phyloP scores from a whole-genome alignment of 805 yeast genomes.

The Saccharomycopsis amapae region DNA sequence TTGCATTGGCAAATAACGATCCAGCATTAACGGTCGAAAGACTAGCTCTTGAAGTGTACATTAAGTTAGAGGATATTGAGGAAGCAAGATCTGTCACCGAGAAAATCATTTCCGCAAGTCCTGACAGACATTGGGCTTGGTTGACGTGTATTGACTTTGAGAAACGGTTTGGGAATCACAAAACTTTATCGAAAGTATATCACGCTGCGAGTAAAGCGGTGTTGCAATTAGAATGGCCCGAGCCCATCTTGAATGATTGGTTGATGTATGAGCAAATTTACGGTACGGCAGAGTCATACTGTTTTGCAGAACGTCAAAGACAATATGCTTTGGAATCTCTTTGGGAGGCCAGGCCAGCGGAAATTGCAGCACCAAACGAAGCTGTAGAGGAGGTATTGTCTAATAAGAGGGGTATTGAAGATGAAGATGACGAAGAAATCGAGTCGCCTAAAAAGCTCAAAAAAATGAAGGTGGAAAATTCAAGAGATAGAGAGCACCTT shows the following conservation, averaged over 20 bases:
- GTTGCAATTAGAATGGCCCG: slow-evolving; percentile 4
- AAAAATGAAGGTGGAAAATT: slow-evolving; percentile 17
- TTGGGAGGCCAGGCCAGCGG: background rate
- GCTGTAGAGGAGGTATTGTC: background rate
- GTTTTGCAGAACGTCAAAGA: background rate
- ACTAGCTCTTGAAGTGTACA: slow-evolving; percentile 1
- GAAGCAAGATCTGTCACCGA: slow-evolving; percentile 4
- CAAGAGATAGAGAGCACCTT: slow-evolving; percentile 52
- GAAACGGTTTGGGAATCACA: background rate
- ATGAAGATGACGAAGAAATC: slow-evolving; percentile 5
- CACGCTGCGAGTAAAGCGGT: background rate
- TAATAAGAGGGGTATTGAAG: background rate
- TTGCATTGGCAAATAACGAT: slow-evolving; percentile 36
- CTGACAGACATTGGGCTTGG: slow-evolving; percentile 6
- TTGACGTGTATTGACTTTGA: slow-evolving; percentile 1
- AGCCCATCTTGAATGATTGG: slow-evolving; percentile 7
- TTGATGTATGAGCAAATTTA: slow-evolving; percentile 4
- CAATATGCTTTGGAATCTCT: background rate
- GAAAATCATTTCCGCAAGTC: background rate
- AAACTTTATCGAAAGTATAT: background rate
- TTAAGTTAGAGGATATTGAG: background rate
- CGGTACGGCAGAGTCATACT: background rate
- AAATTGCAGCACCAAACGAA: background rate
- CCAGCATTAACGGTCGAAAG: slow-evolving; percentile 1
- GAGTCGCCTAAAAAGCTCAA: slow-evolving; percentile 4